Evolutionary conservation across 2,329 filamentous ascomycete species (phyloP), one percentile per base, ranked within the genome.

Genomic region (Curvularia spicifera): DNA sequence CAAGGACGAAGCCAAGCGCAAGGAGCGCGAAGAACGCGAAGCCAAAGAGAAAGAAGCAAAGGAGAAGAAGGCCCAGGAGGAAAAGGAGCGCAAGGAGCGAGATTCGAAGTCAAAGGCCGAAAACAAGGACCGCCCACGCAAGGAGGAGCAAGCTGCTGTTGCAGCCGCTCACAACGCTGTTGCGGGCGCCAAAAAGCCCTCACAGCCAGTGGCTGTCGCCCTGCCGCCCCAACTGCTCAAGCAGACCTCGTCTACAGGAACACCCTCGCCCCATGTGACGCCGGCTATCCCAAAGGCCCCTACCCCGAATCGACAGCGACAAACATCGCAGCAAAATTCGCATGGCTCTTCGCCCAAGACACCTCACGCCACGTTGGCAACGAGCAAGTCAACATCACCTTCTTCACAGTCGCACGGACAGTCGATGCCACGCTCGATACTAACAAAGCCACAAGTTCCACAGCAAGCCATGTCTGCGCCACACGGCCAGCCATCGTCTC

Each of bases 211-310:
- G 67, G 66, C 77, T 53, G 81, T 85, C 31, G 81, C 83, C 45
- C 73, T 87, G 40, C 83, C 85, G 35, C 79, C 83, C 43, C 83
- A 81, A 48, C 71, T 87, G 51, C 78, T 82, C 39, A 82, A 85
- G 65, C 82, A 85, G 56, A 83, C 80, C 29, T 76, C 74, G 22
- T 77, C 79, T 31, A 78, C 80, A 15, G 79, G 78, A 58, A 84
- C 89, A 63, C 86, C 87, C 47, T 97, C 94, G 15, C 94, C 94
- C 7, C 91, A 92, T 72, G 85, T 94, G 50, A 95, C 91, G 33
- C 94, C 95, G 7, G 89, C 87, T 26, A 79, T 96, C 46, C 88
- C 93, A 12, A 97, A 97, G 75, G 88, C 89, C 20, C 88, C 92
- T 5, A 93, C 91, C 12, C 91, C 93, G 8, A 89, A 87, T 64